Conservation (phyloP, 208 protist genomes). For the Crithidia fasciculata region DNA sequence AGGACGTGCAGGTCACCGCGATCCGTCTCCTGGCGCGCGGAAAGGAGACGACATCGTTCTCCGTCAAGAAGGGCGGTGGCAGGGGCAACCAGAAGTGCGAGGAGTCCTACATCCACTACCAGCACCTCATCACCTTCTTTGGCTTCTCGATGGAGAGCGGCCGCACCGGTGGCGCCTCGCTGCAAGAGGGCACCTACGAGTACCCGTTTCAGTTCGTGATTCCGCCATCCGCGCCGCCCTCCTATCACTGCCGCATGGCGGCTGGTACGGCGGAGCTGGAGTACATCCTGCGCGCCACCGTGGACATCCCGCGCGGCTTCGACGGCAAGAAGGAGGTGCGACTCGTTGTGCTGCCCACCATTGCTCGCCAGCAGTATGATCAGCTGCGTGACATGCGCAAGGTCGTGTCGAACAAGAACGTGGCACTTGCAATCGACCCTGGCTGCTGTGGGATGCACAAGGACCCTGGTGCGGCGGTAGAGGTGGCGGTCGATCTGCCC, state of each 20-base stretch:
- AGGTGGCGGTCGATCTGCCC: constrained; percentile 8
- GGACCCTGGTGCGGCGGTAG: constrained; percentile 14
- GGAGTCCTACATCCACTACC: constrained; percentile 38
- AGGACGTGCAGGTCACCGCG: constrained; percentile 37
- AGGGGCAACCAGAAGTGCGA: constrained; percentile 2
- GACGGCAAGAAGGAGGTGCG: constrained; percentile 28
- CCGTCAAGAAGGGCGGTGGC: constrained; percentile 21
- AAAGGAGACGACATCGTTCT: constrained; percentile 39
- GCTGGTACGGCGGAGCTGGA: constrained; percentile 19
- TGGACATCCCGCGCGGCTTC: constrained; percentile 50
- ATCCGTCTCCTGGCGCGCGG: constrained; percentile 33
- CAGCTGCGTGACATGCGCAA: constrained; percentile 10
- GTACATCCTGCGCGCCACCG: constrained; percentile 37
- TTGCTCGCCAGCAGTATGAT: constrained; percentile 30
- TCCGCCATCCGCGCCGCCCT: constrained; percentile 32
- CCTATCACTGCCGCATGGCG: constrained; percentile 26
- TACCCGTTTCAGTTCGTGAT: constrained; percentile 46
- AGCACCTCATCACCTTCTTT: constrained; percentile 53
- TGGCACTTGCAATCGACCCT: constrained; percentile 22
- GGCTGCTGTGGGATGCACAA: constrained; percentile 40
- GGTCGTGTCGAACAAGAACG: constrained; percentile 7
- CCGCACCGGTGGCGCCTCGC: constrained; percentile 37
- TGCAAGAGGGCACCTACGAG: constrained; percentile 39
- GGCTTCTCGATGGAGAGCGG: constrained; percentile 46
- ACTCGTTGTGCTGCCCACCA: constrained; percentile 31